Conservation (phyloP, 495 filamentous ascomycete genomes). For the Penicillium pulvis region DNA sequence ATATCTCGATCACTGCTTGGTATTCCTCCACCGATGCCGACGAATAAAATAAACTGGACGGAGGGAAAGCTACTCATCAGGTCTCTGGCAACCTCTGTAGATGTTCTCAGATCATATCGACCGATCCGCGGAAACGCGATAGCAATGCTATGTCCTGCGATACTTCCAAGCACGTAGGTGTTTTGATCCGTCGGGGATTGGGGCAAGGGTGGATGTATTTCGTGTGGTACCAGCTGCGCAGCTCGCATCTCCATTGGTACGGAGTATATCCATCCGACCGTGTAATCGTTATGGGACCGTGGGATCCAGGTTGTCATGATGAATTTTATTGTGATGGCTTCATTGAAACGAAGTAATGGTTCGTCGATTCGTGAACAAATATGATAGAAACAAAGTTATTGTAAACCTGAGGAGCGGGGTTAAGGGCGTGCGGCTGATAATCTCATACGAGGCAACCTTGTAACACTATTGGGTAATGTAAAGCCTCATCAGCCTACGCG, state of each 20-base stretch:
- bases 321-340: no score
- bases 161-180: constrained; percentile 30
- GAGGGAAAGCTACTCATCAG: constrained; percentile 37
- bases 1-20: constrained; percentile 15
- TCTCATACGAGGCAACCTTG: no score
- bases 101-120: constrained; percentile 28
- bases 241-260: constrained; percentile 23
- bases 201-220: constrained; percentile 9
- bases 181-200: constrained; percentile 22
- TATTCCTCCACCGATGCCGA: constrained; percentile 48
- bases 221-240: constrained; percentile 24
- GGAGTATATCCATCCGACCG: constrained; percentile 30
- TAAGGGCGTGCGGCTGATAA: no score
- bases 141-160: constrained; percentile 37
- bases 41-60: constrained; percentile 40
- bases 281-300: constrained; percentile 10
- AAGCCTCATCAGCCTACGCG: no score
- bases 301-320: no score
- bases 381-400: no score
- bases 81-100: constrained; percentile 29
- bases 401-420: no score
- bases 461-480: no score
- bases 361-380: no score
- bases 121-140: constrained; percentile 35
- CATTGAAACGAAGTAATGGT: no score